Evolutionary conservation across 495 filamentous ascomycete species (phyloP).

Genomic region (Xylaria intraflava): DNA sequence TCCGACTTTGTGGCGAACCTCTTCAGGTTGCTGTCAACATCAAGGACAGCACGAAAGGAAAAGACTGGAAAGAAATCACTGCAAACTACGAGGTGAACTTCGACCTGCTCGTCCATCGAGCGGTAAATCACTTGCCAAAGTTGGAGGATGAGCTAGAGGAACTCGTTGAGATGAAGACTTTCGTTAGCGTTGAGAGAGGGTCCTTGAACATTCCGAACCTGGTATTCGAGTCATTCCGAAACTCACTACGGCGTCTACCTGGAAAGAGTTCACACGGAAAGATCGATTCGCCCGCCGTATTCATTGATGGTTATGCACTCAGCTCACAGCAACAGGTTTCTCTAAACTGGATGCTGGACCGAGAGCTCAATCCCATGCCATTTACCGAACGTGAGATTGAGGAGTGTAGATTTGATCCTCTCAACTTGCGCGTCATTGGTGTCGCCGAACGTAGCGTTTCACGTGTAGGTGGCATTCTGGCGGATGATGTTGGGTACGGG

Average conservation of each 20-base stretch:
- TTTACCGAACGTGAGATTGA: conserved; percentile 64
- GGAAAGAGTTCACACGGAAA: not conserved
- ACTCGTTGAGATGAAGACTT: not conserved
- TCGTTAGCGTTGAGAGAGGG: not conserved
- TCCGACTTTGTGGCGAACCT: not conserved
- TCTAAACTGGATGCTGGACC: conserved; percentile 56
- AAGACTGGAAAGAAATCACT: conserved; percentile 1
- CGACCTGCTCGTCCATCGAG: conserved; percentile 2
- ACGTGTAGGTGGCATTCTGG: conserved; percentile 63
- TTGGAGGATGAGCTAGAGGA: not conserved
- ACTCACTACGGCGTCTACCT: conserved; percentile 1
- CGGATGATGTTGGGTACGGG: conserved; percentile 74
- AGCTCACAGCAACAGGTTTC: conserved; percentile 21
- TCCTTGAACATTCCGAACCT: conserved; percentile 9
- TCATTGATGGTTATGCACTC: conserved; percentile 2
- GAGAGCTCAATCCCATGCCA: conserved; percentile 44
- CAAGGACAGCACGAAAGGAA: not conserved
- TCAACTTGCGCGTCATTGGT: conserved; percentile 60
- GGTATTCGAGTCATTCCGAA: conserved; percentile 6
- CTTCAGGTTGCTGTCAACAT: conserved; percentile 3
- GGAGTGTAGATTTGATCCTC: conserved; percentile 51
- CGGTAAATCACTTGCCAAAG: not conserved
- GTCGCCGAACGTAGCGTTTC: conserved; percentile 43
- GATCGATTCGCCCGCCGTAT: not conserved
- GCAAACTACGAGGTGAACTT: conserved; percentile 8